Conservation (phyloP, 352 stramenopile species). For the Phytophthora sp. region DNA sequence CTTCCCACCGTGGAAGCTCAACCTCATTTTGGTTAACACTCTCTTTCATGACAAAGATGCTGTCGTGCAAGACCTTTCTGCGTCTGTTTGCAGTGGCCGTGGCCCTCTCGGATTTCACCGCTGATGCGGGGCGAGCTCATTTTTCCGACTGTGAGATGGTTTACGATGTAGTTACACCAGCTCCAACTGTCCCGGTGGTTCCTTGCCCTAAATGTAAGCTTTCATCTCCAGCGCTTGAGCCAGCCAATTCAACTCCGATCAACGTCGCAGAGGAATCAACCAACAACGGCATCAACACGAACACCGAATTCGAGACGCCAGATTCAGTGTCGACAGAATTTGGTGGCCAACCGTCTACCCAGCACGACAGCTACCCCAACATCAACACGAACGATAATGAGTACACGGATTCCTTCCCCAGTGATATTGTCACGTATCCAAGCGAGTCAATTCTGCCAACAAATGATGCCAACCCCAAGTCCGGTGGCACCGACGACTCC, state of each 20-base stretch:
- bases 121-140: not conserved
- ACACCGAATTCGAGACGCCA: too few relatives aligned
- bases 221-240: not conserved
- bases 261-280: slow-evolving; percentile 1
- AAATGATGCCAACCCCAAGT: too few relatives aligned
- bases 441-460: too few relatives aligned
- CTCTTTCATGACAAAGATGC: slow-evolving; percentile 24
- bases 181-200: slow-evolving; percentile 1
- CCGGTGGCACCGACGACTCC: too few relatives aligned
- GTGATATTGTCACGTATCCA: too few relatives aligned
- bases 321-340: too few relatives aligned
- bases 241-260: not conserved
- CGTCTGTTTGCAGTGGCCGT: slow-evolving; percentile 23
- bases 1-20: slow-evolving; percentile 12
- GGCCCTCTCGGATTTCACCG: slow-evolving; percentile 20
- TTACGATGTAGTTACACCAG: slow-evolving; percentile 9
- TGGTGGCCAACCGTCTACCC: too few relatives aligned
- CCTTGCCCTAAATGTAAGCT: not conserved
- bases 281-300: too few relatives aligned
- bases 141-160: slow-evolving; percentile 21
- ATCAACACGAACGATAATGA: too few relatives aligned
- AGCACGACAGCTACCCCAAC: too few relatives aligned
- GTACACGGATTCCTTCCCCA: too few relatives aligned
- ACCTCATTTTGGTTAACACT: slow-evolving; percentile 7
- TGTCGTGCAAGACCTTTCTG: slow-evolving; percentile 34